Percentiles rank a stretch among this genome's conserved stretches.
These are phyloP conservation scores for Stygiomarasmius scandens DNA, from an alignment of 1,284 basidiomycete species.

Conservation along the genomic window DNA sequence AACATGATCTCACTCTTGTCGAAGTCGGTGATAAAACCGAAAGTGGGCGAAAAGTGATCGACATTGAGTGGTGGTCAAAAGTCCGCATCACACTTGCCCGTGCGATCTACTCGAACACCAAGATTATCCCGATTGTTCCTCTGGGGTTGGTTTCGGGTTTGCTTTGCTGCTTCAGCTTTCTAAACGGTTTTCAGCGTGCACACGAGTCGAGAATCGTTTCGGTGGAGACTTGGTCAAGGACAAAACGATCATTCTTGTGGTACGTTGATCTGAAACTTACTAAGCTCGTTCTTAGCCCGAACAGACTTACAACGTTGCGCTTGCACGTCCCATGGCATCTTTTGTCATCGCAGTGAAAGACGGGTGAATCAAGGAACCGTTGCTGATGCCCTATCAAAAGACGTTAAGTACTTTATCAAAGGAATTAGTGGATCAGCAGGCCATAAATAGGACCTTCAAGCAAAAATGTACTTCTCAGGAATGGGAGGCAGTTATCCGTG, in stretches of 20 bases:
- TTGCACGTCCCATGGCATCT: slow-evolving; percentile 57
- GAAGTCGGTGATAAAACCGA: slow-evolving; percentile 78
- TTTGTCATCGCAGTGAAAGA: slow-evolving; percentile 59
- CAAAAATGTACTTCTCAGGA: slow-evolving; percentile 37
- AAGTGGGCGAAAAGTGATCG: slow-evolving; percentile 59
- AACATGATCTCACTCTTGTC: slow-evolving; percentile 53
- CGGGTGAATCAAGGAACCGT: slow-evolving; percentile 49
- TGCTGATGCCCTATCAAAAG: slow-evolving; percentile 36
- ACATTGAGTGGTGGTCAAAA: slow-evolving; percentile 74
- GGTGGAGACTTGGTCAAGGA: slow-evolving; percentile 66
- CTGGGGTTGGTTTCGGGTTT: slow-evolving; percentile 40
- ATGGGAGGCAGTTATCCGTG: slow-evolving; percentile 43
- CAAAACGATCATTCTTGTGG: slow-evolving; percentile 74
- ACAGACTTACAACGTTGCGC: slow-evolving; percentile 66
- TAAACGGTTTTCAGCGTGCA: slow-evolving; percentile 41
- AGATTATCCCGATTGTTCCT: slow-evolving; percentile 63
- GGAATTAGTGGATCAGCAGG: slow-evolving; percentile 37
- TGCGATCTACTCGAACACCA: slow-evolving; percentile 66
- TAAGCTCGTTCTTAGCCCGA: not conserved
- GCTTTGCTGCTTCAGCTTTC: slow-evolving; percentile 29
- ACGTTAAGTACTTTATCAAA: slow-evolving; percentile 36
- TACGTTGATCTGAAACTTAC: slow-evolving; percentile 32
- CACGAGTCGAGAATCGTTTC: slow-evolving; percentile 76
- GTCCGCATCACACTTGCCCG: slow-evolving; percentile 74
- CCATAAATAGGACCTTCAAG: slow-evolving; percentile 31